Evolutionary conservation across 2,329 filamentous ascomycete species (phyloP).

Genomic region (Neonectria neomacrospora): DNA sequence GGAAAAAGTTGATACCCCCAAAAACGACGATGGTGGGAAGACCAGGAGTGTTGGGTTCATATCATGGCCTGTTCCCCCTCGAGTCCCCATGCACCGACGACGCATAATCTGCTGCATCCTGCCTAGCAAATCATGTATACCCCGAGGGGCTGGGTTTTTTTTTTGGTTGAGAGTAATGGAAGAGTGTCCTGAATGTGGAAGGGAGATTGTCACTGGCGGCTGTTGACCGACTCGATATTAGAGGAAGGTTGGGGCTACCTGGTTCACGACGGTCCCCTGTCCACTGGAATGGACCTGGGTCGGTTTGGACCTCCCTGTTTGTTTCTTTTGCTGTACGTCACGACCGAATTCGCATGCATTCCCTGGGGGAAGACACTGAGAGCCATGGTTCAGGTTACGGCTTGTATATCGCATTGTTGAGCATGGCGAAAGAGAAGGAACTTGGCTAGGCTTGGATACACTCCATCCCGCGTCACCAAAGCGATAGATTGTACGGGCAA

Average conservation of each 20-base stretch:
- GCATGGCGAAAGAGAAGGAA: constrained; percentile 43
- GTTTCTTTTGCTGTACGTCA: constrained; percentile 26
- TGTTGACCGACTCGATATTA: constrained; percentile 27
- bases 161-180: constrained; percentile 36
- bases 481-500: constrained; percentile 53
- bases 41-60: constrained; percentile 38
- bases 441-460: constrained; percentile 34
- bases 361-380: constrained; percentile 43
- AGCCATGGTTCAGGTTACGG: constrained; percentile 28
- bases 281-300: constrained; percentile 23
- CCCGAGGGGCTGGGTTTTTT: constrained; percentile 28
- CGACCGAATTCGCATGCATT: constrained; percentile 32
- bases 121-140: constrained; percentile 36
- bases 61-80: constrained; percentile 25
- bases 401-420: constrained; percentile 41
- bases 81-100: constrained; percentile 32
- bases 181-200: constrained; percentile 22
- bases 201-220: constrained; percentile 32
- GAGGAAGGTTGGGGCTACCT: constrained; percentile 28
- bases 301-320: constrained; percentile 28
- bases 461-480: constrained; percentile 42
- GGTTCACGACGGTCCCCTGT: constrained; percentile 25
- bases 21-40: constrained; percentile 42
- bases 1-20: constrained; percentile 53
- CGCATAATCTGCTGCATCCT: constrained; percentile 34